These are phyloP conservation scores for Didymella exigua DNA, from an alignment of 2,329 filamentous ascomycete genomes.

Conservation along the genomic window DNA sequence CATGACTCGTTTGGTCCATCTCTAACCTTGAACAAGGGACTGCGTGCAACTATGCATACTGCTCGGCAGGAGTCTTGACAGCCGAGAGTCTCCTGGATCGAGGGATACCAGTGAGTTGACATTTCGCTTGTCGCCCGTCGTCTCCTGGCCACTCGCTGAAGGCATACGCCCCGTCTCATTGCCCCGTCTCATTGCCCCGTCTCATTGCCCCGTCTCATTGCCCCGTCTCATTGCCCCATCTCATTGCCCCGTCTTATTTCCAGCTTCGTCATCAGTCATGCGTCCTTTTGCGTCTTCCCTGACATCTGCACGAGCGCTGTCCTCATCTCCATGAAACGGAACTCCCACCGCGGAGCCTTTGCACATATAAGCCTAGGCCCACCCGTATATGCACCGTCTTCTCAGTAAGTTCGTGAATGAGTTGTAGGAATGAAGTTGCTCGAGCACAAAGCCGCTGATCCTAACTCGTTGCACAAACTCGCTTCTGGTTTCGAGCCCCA, in stretches of 20 bases:
- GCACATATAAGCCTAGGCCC: not conserved
- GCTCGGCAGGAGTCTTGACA: slow-evolving; percentile 1
- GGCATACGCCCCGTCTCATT: not conserved
- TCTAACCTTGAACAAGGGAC: slow-evolving; percentile 43
- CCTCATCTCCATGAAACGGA: not conserved
- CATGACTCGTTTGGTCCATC: slow-evolving; percentile 33
- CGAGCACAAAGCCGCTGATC: slow-evolving; percentile 2
- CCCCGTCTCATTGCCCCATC: no score
- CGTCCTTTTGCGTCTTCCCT: not conserved
- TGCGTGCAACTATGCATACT: slow-evolving; percentile 16
- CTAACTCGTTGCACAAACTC: slow-evolving; percentile 6
- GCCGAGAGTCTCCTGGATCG: not conserved
- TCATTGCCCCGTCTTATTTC: not conserved
- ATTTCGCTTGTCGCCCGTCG: not conserved
- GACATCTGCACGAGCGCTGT: not conserved
- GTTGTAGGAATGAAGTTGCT: slow-evolving; percentile 12
- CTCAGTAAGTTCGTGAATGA: slow-evolving; percentile 14
- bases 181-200: no score
- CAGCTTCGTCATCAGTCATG: slow-evolving; percentile 5
- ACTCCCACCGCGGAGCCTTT: not conserved
- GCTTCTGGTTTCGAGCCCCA: not conserved
- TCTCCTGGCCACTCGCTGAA: not conserved
- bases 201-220: no score
- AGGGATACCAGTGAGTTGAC: slow-evolving; percentile 14
- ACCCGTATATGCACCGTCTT: slow-evolving; percentile 7